Evolutionary conservation across 306 rosid species (phyloP).

Genomic region (cucumber (Cucumis sativus)): DNA sequence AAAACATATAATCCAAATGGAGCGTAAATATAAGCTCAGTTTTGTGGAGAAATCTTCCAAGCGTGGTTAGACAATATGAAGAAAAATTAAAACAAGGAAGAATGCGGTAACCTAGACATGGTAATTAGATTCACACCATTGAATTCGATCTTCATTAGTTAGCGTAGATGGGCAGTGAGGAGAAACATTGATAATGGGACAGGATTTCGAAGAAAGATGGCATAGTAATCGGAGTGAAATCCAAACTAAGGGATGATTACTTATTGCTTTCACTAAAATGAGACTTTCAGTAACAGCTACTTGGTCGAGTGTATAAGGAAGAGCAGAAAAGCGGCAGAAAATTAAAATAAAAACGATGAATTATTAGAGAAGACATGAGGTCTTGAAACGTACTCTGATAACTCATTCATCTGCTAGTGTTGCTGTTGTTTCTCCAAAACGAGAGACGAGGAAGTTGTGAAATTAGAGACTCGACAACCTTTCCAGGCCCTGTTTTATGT

Average conservation of each 20-base stretch:
- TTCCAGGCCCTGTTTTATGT: conserved; percentile 19
- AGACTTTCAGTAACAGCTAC: background rate
- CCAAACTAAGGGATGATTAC: background rate
- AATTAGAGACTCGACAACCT: conserved; percentile 28
- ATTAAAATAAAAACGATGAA: background rate
- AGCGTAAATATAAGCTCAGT: background rate
- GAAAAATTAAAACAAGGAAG: background rate
- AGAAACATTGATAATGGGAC: background rate
- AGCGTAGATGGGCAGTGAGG: background rate
- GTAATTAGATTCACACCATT: background rate
- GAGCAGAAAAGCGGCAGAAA: background rate
- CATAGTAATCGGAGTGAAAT: background rate
- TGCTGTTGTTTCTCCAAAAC: conserved; percentile 24
- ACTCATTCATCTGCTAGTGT: conserved; percentile 16
- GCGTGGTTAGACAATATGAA: background rate
- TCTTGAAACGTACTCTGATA: conserved; percentile 7
- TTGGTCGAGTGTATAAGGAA: background rate
- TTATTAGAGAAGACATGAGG: background rate
- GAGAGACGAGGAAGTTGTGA: conserved; percentile 30
- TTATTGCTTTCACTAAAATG: background rate
- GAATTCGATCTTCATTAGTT: background rate
- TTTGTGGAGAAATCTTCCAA: background rate
- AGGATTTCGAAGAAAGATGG: background rate
- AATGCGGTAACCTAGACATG: background rate
- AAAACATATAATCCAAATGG: background rate